These are phyloP conservation scores for Suillus decipiens DNA, from an alignment of 768 basidiomycete genomes.

Conservation along the genomic window DNA sequence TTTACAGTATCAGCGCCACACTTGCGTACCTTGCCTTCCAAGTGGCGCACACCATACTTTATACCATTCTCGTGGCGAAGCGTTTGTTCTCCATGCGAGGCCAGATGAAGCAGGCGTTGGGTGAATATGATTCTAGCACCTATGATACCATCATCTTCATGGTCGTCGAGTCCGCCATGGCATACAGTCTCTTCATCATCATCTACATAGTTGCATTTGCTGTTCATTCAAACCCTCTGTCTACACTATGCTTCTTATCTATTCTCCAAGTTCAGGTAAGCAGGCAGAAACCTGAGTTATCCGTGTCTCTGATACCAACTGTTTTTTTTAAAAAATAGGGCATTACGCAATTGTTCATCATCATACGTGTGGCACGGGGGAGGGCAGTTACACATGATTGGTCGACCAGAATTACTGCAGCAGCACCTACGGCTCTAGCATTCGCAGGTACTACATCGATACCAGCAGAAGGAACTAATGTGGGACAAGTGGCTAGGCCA, in stretches of 20 bases:
- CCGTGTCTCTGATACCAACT: neutral
- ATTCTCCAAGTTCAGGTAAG: neutral
- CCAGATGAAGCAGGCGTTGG: neutral
- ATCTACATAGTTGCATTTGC: neutral
- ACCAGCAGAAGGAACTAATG: neutral
- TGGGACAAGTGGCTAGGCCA: neutral
- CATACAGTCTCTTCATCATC: neutral
- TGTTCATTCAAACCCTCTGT: neutral
- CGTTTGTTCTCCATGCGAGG: neutral
- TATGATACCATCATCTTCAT: neutral
- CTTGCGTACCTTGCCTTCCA: neutral
- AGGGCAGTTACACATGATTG: neutral
- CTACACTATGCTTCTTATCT: neutral
- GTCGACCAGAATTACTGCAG: neutral
- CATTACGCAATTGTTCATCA: neutral
- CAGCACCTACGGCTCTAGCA: neutral
- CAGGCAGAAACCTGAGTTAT: neutral
- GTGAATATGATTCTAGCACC: neutral
- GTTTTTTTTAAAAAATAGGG: neutral
- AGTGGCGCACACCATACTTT: neutral
- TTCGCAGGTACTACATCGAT: neutral
- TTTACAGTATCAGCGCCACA: neutral
- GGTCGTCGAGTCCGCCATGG: neutral
- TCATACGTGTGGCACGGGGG: slow-evolving; percentile 1
- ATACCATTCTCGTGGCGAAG: neutral